Percentiles rank a stretch among this genome's conserved stretches.
phyloP scores from a whole-genome alignment of 2,329 filamentous ascomycete genomes.

The Neofusicoccum sp. region DNA sequence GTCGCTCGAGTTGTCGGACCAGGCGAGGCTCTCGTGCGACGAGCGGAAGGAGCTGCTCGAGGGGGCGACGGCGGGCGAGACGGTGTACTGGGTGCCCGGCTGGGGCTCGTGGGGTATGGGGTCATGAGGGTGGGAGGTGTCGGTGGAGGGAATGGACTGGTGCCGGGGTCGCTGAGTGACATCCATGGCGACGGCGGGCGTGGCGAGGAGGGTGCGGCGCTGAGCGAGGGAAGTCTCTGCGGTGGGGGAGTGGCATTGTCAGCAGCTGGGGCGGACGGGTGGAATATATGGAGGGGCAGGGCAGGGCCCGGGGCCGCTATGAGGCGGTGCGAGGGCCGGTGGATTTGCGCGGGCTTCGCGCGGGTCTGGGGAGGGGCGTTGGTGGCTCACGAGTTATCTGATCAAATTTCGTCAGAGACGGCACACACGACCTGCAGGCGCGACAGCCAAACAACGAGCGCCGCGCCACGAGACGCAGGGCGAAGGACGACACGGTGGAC shows the following conservation, averaged over 20 bases:
- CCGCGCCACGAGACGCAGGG: constrained; percentile 13
- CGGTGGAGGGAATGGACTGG: constrained; percentile 39
- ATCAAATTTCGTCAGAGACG: constrained; percentile 17
- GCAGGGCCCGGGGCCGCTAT: not conserved
- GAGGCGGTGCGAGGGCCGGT: not conserved
- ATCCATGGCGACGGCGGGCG: constrained; percentile 23
- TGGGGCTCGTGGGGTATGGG: constrained; percentile 46
- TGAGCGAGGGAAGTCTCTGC: constrained; percentile 6
- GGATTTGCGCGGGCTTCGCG: not conserved
- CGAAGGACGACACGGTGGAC: constrained; percentile 17
- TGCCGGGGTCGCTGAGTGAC: constrained; percentile 29
- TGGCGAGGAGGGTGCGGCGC: constrained; percentile 18
- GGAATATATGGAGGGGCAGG: constrained; percentile 2
- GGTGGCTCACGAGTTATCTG: constrained; percentile 15
- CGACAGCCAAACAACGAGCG: constrained; percentile 11
- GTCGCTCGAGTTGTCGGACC: constrained; percentile 43
- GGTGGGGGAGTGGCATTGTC: not conserved
- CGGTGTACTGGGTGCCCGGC: constrained; percentile 30
- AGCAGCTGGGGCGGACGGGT: not conserved
- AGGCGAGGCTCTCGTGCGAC: constrained; percentile 40
- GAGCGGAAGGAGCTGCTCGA: constrained; percentile 38
- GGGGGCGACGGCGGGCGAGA: constrained; percentile 28
- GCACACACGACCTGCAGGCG: not conserved
- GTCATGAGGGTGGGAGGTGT: constrained; percentile 47
- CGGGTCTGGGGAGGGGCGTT: constrained; percentile 2